A percentile compares a stretch with the other conserved stretches of the same genome.
These are phyloP conservation scores for Pichia sp. DNA, from an alignment of 1,139 yeast species.

Conservation along the genomic window DNA sequence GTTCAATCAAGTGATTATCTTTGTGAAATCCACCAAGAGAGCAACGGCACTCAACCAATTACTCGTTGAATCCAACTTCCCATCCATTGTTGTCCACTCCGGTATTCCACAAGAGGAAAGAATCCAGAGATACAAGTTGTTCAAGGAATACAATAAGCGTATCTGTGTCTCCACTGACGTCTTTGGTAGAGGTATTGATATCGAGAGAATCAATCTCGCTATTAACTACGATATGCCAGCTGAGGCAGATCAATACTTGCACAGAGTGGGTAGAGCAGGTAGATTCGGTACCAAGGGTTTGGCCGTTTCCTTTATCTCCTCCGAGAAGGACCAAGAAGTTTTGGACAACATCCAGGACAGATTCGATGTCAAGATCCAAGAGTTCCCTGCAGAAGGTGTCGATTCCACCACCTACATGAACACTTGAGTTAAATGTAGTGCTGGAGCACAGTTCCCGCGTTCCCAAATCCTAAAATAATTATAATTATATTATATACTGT, in stretches of 20 bases:
- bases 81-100: constrained; percentile 95
- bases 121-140: constrained; percentile 91
- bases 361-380: constrained; percentile 91
- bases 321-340: constrained; percentile 83
- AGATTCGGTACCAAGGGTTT: constrained; percentile 99
- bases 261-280: constrained; percentile 99
- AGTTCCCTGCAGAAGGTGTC: constrained; percentile 97
- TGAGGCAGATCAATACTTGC: constrained; percentile 97
- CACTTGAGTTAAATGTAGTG: too few relatives aligned
- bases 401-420: constrained; percentile 98
- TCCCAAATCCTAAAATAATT: too few relatives aligned
- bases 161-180: constrained; percentile 98
- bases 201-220: constrained; percentile 96
- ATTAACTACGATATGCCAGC: constrained; percentile 88
- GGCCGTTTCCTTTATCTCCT: constrained; percentile 84
- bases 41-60: constrained; percentile 89
- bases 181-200: constrained; percentile 99
- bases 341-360: constrained; percentile 93
- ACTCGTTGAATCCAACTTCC: constrained; percentile 91
- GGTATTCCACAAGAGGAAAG: constrained; percentile 97
- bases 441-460: too few relatives aligned
- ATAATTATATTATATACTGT: too few relatives aligned
- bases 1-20: constrained; percentile 96
- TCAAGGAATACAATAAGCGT: constrained; percentile 97
- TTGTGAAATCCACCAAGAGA: constrained; percentile 87